Evolutionary conservation across 345 rosid species (phyloP), one percentile per base, ranked within the genome.

Genomic region (Acer saccharum): DNA sequence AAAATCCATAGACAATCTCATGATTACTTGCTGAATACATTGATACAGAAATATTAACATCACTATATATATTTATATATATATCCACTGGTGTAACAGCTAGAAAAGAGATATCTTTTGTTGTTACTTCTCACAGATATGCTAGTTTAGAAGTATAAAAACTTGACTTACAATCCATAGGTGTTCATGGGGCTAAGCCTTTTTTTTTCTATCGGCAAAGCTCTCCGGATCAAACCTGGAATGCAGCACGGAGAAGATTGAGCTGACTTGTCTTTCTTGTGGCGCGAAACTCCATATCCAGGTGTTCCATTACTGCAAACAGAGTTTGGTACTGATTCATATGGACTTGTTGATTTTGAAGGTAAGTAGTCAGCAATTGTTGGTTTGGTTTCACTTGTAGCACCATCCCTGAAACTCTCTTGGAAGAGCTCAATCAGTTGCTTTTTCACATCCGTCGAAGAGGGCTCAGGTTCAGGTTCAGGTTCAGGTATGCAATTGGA

Each of bases 381-480:
- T 27, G 76, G 76, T 65, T 76, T 74, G 35, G 77, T 39, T 76
- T 81, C 77, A n/a, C 70, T 39, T 78, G 77, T 69, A 12, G 2
- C 60, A n/a, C 12, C 80, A 39, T 43, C 66, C 27, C 54, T 39
- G 35, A 81, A 82, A 83, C 92, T 85, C 69, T 89, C 91, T 6
- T 82, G 81, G 27, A 91, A 87, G 71, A 89, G 85, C 76, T 91
- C 93, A 35, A 84, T 69, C 3, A 91, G 86, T 76, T 77, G 95
- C 86, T 86, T 91, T 74, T 86, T 90, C 63, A 72, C 57, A 0
- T 83, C 88, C 3, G 76, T 43, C 12, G 86, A 81, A 67, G 85
- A 71, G 4, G 80, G 43, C 27, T 79, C 80, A 32, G 39, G 39
- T 25, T 25, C 25, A n/a, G n/a, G 25, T 23, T 23, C 25, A 25